Percentiles rank a stretch among this genome's conserved stretches.
Conservation (phyloP, 192 early-diverging fungal genomes). For the Rhizophlyctis rosea region DNA sequence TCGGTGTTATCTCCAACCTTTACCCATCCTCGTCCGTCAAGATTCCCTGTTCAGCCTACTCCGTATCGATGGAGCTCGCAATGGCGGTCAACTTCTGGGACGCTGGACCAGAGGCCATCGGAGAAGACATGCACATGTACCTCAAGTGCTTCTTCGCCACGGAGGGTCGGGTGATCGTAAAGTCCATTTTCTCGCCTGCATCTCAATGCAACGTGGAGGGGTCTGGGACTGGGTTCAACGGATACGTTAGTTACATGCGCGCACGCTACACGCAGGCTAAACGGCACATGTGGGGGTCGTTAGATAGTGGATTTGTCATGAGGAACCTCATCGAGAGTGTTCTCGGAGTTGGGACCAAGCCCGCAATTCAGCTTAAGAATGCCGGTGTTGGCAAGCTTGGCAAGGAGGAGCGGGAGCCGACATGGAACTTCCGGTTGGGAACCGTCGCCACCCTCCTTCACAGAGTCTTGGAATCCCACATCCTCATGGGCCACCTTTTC, state of each 20-base stretch:
- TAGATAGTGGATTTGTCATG: conserved; percentile 65
- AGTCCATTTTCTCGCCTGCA: conserved; percentile 69
- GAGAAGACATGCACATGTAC: conserved; percentile 84
- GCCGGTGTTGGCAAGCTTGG: conserved; percentile 21
- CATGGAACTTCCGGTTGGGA: conserved; percentile 5
- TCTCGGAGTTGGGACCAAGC: conserved; percentile 16
- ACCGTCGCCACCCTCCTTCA: conserved; percentile 30
- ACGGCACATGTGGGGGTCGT: conserved; percentile 69
- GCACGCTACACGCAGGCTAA: conserved; percentile 70
- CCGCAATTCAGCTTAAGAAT: conserved; percentile 28
- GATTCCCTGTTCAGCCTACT: conserved; percentile 76
- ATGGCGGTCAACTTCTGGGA: conserved; percentile 74
- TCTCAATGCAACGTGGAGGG: conserved; percentile 60
- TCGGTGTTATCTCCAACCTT: conserved; percentile 72
- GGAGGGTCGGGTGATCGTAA: conserved; percentile 59
- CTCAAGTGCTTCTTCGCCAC: conserved; percentile 77
- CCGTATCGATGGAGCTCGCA: conserved; percentile 69
- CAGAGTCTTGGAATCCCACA: conserved; percentile 47
- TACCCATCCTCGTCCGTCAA: conserved; percentile 58
- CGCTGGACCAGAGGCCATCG: conserved; percentile 70
- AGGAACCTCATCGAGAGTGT: conserved; percentile 30
- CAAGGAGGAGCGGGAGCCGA: conserved; percentile 31
- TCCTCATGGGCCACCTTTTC: conserved; percentile 47
- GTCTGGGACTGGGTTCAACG: conserved; percentile 48
- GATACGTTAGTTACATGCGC: conserved; percentile 50